phyloP scores from a whole-genome alignment of 129 eudicot genomes.

The Pseudognaphalium luteoalbum region DNA sequence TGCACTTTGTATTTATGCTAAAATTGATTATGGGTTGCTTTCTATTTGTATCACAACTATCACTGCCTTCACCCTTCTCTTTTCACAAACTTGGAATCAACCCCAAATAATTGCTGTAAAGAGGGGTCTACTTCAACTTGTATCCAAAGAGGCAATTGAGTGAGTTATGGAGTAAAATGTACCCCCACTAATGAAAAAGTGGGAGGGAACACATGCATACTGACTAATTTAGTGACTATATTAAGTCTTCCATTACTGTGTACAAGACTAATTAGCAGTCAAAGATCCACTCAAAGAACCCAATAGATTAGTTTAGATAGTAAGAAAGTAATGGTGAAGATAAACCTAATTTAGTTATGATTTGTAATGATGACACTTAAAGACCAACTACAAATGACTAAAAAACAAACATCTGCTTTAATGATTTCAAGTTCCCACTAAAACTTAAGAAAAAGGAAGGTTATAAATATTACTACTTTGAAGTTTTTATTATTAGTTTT shows the following conservation, averaged over 20 bases:
- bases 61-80: constrained; percentile 11
- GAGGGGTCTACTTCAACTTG: background rate
- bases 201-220: background rate
- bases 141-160: background rate
- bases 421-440: constrained; percentile 22
- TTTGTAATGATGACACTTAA: constrained; percentile 22
- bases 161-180: background rate
- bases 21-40: constrained; percentile 24
- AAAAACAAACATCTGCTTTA: constrained; percentile 3
- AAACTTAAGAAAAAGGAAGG: background rate
- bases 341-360: constrained; percentile 12
- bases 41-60: constrained; percentile 8
- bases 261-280: background rate
- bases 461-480: too few relatives aligned
- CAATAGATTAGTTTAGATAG: background rate
- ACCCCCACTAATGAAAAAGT: background rate
- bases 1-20: constrained; percentile 22
- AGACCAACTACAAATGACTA: constrained; percentile 6
- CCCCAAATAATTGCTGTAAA: background rate
- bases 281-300: background rate
- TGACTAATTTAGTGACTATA: too few relatives aligned
- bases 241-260: background rate
- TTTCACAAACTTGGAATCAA: background rate
- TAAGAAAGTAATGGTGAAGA: background rate
- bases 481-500: too few relatives aligned